phyloP scores from a whole-genome alignment of 495 filamentous ascomycete genomes.

The Staphylotrichum longicolle region DNA sequence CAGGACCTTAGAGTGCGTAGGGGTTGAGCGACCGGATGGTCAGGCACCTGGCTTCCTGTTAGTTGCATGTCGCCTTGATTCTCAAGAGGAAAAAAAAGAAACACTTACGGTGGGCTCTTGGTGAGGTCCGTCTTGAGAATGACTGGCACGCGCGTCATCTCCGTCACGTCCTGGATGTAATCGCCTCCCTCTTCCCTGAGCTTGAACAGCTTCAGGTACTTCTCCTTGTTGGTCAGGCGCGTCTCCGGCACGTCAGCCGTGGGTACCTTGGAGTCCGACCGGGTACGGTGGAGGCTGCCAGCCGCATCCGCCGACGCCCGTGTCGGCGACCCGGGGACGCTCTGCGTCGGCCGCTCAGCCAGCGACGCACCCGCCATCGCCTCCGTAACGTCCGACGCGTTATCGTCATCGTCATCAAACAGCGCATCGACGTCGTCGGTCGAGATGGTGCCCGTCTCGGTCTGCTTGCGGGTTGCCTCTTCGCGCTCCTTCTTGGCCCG shows the following conservation, averaged over 20 bases:
- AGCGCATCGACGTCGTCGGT: constrained; percentile 87
- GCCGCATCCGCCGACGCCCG: constrained; percentile 65
- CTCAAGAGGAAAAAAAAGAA: background rate
- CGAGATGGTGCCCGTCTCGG: constrained; percentile 86
- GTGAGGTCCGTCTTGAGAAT: constrained; percentile 96
- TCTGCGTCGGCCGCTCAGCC: constrained; percentile 85
- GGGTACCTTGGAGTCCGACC: constrained; percentile 88
- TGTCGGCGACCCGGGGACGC: constrained; percentile 89
- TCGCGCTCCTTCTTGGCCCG: constrained; percentile 77
- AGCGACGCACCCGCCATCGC: constrained; percentile 83
- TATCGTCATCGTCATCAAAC: constrained; percentile 78
- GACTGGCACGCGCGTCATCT: constrained; percentile 95
- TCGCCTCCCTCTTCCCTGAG: constrained; percentile 90
- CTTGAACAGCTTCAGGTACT: constrained; percentile 86
- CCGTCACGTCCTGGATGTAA: constrained; percentile 94
- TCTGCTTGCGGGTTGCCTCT: constrained; percentile 84
- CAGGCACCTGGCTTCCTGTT: constrained; percentile 67
- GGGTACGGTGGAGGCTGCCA: constrained; percentile 78
- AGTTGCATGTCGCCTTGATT: constrained; percentile 29
- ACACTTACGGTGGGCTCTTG: constrained; percentile 97
- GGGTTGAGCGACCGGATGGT: constrained; percentile 98
- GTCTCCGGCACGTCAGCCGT: constrained; percentile 67
- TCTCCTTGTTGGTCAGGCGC: constrained; percentile 89
- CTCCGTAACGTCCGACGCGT: constrained; percentile 79
- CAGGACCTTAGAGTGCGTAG: constrained; percentile 68